Percentiles rank a stretch among this genome's conserved stretches.
phyloP scores from a whole-genome alignment of 2,329 filamentous ascomycete genomes.

The Neofusicoccum cordaticola region DNA sequence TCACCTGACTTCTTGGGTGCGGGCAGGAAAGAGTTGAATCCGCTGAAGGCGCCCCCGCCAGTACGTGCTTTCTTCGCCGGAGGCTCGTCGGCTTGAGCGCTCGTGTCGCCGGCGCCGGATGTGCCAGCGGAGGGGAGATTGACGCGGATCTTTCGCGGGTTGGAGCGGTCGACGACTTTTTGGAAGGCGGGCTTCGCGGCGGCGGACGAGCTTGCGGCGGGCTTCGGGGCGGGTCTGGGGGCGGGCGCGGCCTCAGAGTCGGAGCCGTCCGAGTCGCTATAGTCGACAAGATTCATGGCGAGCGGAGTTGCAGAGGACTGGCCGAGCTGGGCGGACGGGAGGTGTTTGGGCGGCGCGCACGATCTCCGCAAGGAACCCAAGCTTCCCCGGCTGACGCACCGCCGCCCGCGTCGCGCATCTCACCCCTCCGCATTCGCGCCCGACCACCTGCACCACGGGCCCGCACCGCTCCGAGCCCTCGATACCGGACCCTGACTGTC shows the following conservation, averaged over 20 bases:
- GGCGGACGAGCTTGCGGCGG: conserved; percentile 29
- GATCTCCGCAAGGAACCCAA: neutral
- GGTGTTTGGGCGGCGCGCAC: neutral
- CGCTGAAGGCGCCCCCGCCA: conserved; percentile 65
- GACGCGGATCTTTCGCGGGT: conserved; percentile 80
- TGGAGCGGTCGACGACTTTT: conserved; percentile 77
- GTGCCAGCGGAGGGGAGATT: conserved; percentile 61
- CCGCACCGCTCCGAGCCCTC: neutral
- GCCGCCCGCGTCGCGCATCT: conserved; percentile 11
- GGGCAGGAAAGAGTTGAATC: conserved; percentile 83
- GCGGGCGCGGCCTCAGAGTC: conserved; percentile 54
- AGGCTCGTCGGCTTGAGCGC: conserved; percentile 42
- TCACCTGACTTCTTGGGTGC: conserved; percentile 64
- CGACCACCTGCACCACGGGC: neutral
- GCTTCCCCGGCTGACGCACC: conserved; percentile 8
- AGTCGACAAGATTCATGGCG: conserved; percentile 74
- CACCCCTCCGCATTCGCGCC: conserved; percentile 8
- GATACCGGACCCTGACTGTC: neutral
- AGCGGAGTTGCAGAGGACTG: conserved; percentile 18
- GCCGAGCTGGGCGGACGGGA: neutral
- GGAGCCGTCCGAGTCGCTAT: conserved; percentile 74
- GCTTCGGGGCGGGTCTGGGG: conserved; percentile 27
- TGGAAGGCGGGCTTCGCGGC: conserved; percentile 62
- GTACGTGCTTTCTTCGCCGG: conserved; percentile 70
- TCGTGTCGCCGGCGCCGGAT: conserved; percentile 24